phyloP scores from a whole-genome alignment of 192 early-diverging fungal genomes.

The Coemansia umbellata region DNA sequence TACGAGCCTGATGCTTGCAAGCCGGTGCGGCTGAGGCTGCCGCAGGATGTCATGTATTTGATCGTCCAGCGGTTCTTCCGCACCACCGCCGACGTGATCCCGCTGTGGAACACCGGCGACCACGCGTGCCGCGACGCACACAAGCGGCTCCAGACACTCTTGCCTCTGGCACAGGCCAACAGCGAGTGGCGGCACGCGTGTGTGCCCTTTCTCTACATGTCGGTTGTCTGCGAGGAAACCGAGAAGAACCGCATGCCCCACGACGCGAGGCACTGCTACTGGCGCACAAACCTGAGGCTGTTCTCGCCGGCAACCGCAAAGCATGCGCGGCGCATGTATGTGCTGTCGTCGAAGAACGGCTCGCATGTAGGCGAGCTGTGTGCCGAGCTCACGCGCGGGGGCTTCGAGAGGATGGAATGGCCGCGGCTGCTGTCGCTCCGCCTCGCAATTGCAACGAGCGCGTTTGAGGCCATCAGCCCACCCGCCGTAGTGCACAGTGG shows the following conservation, averaged over 20 bases:
- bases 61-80: conserved; percentile 3
- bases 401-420: neutral
- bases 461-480: neutral
- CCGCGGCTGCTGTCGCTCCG: neutral
- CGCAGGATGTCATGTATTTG: conserved; percentile 3
- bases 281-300: neutral
- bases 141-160: neutral
- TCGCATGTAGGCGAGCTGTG: neutral
- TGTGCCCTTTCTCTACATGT: conserved; percentile 8
- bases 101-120: neutral
- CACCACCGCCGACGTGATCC: neutral
- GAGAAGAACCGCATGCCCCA: neutral
- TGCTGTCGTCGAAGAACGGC: conserved; percentile 1
- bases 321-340: neutral
- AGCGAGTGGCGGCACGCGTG: conserved; percentile 4
- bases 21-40: no score
- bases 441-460: neutral
- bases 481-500: no score
- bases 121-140: neutral
- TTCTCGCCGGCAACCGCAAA: neutral
- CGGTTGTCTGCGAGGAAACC: conserved; percentile 11
- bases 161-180: neutral
- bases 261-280: neutral
- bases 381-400: neutral
- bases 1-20: no score